Base-by-base conservation (phyloP, 352 stramenopile genomes). In the Phytophthora hibernalis region DNA sequence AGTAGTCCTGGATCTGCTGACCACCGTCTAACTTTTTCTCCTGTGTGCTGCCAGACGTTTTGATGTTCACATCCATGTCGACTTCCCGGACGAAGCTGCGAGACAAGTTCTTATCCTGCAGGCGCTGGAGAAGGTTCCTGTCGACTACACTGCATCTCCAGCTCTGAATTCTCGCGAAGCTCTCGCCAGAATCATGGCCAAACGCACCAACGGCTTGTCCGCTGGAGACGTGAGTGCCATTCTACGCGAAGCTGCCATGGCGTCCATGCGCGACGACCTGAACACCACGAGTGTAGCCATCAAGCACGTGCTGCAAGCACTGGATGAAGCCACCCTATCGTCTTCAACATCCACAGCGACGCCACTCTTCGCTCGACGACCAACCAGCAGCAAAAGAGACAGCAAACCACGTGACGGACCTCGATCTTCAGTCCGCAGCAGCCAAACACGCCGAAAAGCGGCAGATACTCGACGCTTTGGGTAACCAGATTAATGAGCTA, bases 241-340 rank as follows among this genome's bases (percentile, higher is more conserved):
- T 33, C 83, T 96, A 50, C 84, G 82, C 2, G 85, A 96, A 70
- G 85, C 87, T 31, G 84, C 85, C 9, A 90, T 96, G 79, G 74
- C 85, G 2, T 85, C 80, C 3, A 79, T 96, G 72, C 82, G 87
- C 13, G 71, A 87, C 8, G 62, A 82, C 22, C 72, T 96, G n/a
- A 58, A 80, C 9, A 68, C 71, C 5, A 62, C 65, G 0, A 76
- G 26, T 40, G 66, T 96, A 30, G 49, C 74, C 0, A 74, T 88
- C 22, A 64, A 74, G 30, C 77, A 78, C 33, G 66, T 95, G 40
- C 37, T 69, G 21, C 44, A 70, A 20, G 64, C 68, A 16, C 15
- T 82, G 35, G 35, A 48, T 1, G 47, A 68, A 59, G 48, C 63
- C 30, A 70, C 50, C 1, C 61, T 43, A n/a, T 56, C 61, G 9